Evolutionary conservation across 805 yeast genomes (phyloP), one percentile per base, ranked within the genome.

Genomic region (Pichia rugopelliculosa): DNA sequence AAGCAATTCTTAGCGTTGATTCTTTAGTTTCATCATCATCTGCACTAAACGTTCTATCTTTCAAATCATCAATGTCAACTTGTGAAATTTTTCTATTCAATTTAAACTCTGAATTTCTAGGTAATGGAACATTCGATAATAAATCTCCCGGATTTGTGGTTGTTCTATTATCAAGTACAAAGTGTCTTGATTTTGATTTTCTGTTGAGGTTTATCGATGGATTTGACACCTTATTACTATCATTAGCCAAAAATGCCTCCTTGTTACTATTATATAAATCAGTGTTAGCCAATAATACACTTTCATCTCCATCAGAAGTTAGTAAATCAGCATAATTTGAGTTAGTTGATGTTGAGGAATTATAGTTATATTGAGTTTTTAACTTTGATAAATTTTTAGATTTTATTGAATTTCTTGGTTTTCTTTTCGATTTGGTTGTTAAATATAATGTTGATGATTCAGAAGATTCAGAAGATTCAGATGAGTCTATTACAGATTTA

Each of bases 111-210:
- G 49, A 58, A 18, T 46, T 48, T 42, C 58, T 51, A 25, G 59
- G 56, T 8, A 85, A 61, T 1, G 95, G 93, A 1, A 83, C 96
- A 46, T 84, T 85, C 0, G 96, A 84, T 11, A 89, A 66, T 44
- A 89, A 69, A 60, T 88, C 96, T 25, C 96, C 96, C 0, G 96
- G 96, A 57, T 84, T 87, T 17, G 81, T 68, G 4, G 76, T 66
- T 45, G 76, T 74, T 43, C 82, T 68, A 1, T 85, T 72, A 23
- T 74, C 77, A 33, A 84, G 65, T 4, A 66, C 76, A 36, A 77
- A 76, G 53, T 76, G 76, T 48, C 76, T 67, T 2, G 80, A 74
- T 20, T 47, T 46, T 9, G 38, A 37, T 17, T 30, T 24, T 27
- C 18, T 24, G n/a, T 39, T 23, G 33, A 49, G 25, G 36, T 38